These are phyloP conservation scores for Aspergillus haitiensis DNA, from an alignment of 495 filamentous ascomycete genomes.

Conservation along the genomic window DNA sequence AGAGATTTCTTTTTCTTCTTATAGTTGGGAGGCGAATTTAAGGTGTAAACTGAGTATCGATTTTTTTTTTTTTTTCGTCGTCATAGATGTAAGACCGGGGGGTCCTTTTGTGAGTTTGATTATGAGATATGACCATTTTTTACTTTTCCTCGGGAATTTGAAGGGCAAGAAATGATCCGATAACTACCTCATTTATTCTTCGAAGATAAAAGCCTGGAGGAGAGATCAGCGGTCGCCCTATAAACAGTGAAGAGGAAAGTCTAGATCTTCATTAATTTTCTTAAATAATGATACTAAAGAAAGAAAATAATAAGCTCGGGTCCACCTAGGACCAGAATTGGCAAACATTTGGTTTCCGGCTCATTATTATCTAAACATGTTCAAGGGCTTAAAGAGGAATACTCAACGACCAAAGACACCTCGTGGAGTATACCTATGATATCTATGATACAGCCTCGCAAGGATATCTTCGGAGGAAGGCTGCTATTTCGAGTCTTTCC, in stretches of 20 bases:
- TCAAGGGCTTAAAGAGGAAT: not conserved
- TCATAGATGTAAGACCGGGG: too few species aligned
- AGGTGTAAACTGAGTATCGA: not conserved
- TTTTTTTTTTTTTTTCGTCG: not conserved
- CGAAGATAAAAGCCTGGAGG: not conserved
- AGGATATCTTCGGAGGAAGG: not conserved
- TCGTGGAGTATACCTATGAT: not conserved
- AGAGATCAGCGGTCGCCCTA: not conserved
- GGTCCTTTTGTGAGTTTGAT: too few species aligned
- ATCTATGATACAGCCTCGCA: not conserved
- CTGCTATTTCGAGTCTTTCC: not conserved
- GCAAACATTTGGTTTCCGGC: slow-evolving; percentile 6
- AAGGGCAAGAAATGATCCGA: not conserved
- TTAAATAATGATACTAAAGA: not conserved
- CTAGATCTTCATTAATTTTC: not conserved
- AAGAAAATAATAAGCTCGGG: slow-evolving; percentile 12
- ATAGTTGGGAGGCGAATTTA: not conserved
- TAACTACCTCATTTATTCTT: not conserved
- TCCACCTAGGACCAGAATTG: slow-evolving; percentile 14
- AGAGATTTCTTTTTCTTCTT: not conserved
- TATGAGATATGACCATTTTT: not conserved
- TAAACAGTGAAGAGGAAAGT: not conserved
- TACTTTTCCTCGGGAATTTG: not conserved
- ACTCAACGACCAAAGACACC: not conserved
- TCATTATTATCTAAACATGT: slow-evolving; percentile 1